Conservation (phyloP, 768 basidiomycete species). For the Lactarius sanguifluus region DNA sequence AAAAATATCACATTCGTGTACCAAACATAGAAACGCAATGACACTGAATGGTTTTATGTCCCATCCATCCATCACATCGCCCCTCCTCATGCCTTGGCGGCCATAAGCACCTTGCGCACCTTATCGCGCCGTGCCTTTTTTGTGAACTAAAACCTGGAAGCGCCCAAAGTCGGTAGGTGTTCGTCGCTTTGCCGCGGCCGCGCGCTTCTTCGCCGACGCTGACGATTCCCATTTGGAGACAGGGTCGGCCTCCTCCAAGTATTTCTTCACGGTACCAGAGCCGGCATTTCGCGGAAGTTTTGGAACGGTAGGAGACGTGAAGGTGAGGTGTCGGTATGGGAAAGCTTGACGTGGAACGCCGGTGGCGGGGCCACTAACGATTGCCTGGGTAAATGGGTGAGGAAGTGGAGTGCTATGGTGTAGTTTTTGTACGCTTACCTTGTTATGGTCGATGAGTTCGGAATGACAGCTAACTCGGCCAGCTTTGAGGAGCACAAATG, state of each 20-base stretch:
- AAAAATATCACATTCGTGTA: slow-evolving; percentile 17
- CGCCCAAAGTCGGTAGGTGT: slow-evolving; percentile 87
- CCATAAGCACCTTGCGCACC: slow-evolving; percentile 68
- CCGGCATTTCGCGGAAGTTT: slow-evolving; percentile 91
- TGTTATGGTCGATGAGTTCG: slow-evolving; percentile 99
- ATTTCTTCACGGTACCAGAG: slow-evolving; percentile 77
- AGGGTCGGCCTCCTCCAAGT: slow-evolving; percentile 80
- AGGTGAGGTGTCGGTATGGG: slow-evolving; percentile 89
- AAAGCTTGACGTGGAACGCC: slow-evolving; percentile 89
- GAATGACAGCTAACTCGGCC: slow-evolving; percentile 94
- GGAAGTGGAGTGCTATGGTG: background rate
- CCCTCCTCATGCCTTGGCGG: slow-evolving; percentile 35
- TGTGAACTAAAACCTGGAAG: slow-evolving; percentile 83
- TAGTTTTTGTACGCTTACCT: slow-evolving; percentile 52
- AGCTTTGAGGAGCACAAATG: slow-evolving; percentile 90
- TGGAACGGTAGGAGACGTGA: slow-evolving; percentile 81
- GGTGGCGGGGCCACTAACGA: slow-evolving; percentile 92
- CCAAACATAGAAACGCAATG: slow-evolving; percentile 4
- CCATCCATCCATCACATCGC: background rate
- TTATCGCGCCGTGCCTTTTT: slow-evolving; percentile 84
- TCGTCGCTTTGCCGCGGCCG: slow-evolving; percentile 69
- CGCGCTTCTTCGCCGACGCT: slow-evolving; percentile 85
- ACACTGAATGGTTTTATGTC: background rate
- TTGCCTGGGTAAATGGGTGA: slow-evolving; percentile 56
- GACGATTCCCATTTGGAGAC: slow-evolving; percentile 89